Conservation (phyloP, 2,329 filamentous ascomycete genomes). For the Aureobasidium subglaciale region DNA sequence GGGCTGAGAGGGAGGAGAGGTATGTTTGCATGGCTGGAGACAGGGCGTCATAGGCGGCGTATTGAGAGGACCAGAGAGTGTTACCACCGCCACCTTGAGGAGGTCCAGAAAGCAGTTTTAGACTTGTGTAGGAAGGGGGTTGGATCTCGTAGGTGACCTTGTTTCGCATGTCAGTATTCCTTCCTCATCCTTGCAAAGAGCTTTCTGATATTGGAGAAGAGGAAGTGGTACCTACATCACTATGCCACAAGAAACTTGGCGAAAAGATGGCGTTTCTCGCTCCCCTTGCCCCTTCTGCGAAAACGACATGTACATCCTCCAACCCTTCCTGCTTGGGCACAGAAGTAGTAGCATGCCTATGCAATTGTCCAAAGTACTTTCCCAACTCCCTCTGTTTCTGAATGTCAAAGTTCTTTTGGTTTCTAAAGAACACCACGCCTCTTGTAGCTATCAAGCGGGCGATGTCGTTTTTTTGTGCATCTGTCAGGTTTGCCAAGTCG, state of each 20-base stretch:
- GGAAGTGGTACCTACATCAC: slow-evolving; percentile 27
- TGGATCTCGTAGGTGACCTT: slow-evolving; percentile 52
- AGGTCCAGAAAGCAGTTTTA: slow-evolving; percentile 49
- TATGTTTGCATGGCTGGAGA: slow-evolving; percentile 50
- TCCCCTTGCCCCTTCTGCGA: slow-evolving; percentile 46
- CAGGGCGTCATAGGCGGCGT: slow-evolving; percentile 50
- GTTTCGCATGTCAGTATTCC: not conserved
- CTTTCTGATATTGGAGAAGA: not conserved
- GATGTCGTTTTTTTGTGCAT: slow-evolving; percentile 48
- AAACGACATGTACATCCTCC: slow-evolving; percentile 52
- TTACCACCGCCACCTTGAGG: slow-evolving; percentile 47
- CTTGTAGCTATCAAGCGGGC: slow-evolving; percentile 47
- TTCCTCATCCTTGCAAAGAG: no score
- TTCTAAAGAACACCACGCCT: slow-evolving; percentile 53
- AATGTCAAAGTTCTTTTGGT: slow-evolving; percentile 46
- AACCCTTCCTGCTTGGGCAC: slow-evolving; percentile 43
- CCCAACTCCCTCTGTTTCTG: slow-evolving; percentile 18
- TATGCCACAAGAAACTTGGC: slow-evolving; percentile 50
- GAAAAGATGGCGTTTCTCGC: slow-evolving; percentile 46
- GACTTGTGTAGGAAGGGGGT: slow-evolving; percentile 50
- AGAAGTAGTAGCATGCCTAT: slow-evolving; percentile 21
- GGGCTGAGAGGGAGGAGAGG: slow-evolving; percentile 43
- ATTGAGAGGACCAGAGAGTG: slow-evolving; percentile 38
- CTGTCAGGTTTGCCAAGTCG: slow-evolving; percentile 43
- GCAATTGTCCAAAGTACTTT: slow-evolving; percentile 17